phyloP scores from a whole-genome alignment of 768 basidiomycete genomes.

The Podaxis sp. region DNA sequence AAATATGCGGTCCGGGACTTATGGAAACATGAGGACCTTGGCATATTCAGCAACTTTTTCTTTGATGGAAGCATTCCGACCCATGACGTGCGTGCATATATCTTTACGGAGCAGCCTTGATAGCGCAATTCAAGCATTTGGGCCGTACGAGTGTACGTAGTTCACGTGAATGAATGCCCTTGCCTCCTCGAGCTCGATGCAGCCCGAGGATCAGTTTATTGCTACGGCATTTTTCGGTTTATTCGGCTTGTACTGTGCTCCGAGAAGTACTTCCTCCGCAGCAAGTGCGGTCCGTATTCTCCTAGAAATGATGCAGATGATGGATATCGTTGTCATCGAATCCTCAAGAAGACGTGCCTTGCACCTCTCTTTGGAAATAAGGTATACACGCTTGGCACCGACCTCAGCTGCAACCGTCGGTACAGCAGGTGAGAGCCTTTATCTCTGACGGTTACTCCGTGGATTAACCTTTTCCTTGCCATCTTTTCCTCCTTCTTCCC shows the following conservation, averaged over 20 bases:
- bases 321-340: neutral
- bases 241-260: neutral
- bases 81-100: conserved; percentile 29
- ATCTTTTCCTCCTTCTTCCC: neutral
- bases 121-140: neutral
- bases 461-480: conserved; percentile 7
- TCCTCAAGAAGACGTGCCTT: neutral
- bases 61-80: conserved; percentile 26
- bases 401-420: neutral
- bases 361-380: conserved; percentile 11
- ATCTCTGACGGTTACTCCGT: neutral
- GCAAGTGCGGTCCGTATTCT: conserved; percentile 4
- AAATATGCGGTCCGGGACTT: conserved; percentile 27
- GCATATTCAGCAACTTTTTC: conserved; percentile 24
- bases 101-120: conserved; percentile 27
- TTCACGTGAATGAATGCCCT: neutral
- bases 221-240: neutral
- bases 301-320: neutral
- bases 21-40: conserved; percentile 30
- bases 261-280: neutral
- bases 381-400: conserved; percentile 9
- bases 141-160: neutral
- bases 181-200: neutral
- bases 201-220: neutral
- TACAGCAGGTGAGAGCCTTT: neutral